Percentiles rank a stretch among this genome's conserved stretches.
These are phyloP conservation scores for Agroathelia rolfsii DNA, from an alignment of 1,284 basidiomycete genomes.

Conservation along the genomic window DNA sequence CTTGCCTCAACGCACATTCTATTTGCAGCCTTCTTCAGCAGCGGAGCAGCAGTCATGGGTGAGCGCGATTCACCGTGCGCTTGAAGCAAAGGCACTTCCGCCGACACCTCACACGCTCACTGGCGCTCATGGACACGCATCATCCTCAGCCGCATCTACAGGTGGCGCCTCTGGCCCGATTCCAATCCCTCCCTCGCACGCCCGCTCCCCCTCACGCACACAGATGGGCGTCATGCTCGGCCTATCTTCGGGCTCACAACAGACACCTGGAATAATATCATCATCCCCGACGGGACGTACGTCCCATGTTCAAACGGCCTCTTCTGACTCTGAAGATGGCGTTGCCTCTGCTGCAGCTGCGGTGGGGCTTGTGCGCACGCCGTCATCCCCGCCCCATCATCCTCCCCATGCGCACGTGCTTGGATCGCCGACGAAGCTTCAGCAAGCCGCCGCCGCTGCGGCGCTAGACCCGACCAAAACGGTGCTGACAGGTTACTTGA, in stretches of 20 bases:
- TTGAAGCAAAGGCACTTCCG: slow-evolving; percentile 31
- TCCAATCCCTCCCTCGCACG: slow-evolving; percentile 35
- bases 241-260: no score
- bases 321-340: slow-evolving; percentile 70
- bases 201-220: slow-evolving; percentile 22
- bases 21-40: slow-evolving; percentile 39
- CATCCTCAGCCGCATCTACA: no score
- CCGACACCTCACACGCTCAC: slow-evolving; percentile 29
- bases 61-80: slow-evolving; percentile 68
- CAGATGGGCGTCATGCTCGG: no score
- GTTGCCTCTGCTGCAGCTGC: slow-evolving; percentile 29
- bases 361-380: no score
- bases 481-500: slow-evolving; percentile 84
- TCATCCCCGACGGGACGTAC: no score
- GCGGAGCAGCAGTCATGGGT: slow-evolving; percentile 83
- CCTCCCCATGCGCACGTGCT: slow-evolving; percentile 25
- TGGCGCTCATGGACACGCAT: no score
- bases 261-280: no score
- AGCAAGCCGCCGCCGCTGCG: slow-evolving; percentile 15
- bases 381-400: slow-evolving; percentile 26
- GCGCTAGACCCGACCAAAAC: slow-evolving; percentile 58
- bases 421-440: no score
- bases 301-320: no score
- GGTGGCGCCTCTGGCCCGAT: no score
- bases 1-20: slow-evolving; percentile 8